Percentiles rank a stretch among this genome's conserved stretches.
These are phyloP conservation scores for Salix udensis DNA, from an alignment of 345 rosid genomes.

Conservation along the genomic window DNA sequence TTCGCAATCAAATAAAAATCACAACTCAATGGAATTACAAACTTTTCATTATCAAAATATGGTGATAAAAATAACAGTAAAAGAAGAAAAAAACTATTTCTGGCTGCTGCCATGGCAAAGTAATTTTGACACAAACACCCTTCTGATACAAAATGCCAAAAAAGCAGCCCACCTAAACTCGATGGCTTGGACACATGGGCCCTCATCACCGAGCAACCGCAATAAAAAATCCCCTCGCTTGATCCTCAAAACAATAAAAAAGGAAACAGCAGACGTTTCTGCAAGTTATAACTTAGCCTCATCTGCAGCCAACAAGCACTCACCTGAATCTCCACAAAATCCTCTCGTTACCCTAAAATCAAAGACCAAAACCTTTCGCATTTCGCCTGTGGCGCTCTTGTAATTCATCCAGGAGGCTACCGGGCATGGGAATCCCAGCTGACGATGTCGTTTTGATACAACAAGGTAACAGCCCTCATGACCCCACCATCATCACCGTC, in stretches of 20 bases:
- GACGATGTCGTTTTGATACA: conserved; percentile 64
- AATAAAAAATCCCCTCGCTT: not conserved
- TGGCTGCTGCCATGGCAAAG: too few relatives aligned
- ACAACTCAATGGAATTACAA: too few relatives aligned
- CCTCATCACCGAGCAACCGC: conserved; percentile 17
- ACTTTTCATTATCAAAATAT: too few relatives aligned
- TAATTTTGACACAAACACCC: too few relatives aligned
- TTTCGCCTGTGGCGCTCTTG: not conserved
- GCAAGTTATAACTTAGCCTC: not conserved
- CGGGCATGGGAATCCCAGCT: conserved; percentile 45
- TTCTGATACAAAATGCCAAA: not conserved
- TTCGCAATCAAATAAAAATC: too few relatives aligned
- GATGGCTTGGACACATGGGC: conserved; percentile 23
- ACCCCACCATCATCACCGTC: conserved; percentile 55
- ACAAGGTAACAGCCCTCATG: conserved; percentile 27
- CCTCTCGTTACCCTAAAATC: not conserved
- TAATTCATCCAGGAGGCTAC: too few relatives aligned
- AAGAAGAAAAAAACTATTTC: too few relatives aligned
- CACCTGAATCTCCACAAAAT: not conserved
- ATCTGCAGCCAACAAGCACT: not conserved
- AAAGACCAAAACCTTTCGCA: not conserved
- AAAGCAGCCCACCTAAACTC: not conserved
- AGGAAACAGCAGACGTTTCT: too few relatives aligned
- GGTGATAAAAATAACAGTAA: too few relatives aligned
- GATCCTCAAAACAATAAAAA: not conserved